Percentiles rank a stretch among this genome's conserved stretches.
phyloP scores from a whole-genome alignment of 1,139 yeast genomes.

The Protomyces inundatus region DNA sequence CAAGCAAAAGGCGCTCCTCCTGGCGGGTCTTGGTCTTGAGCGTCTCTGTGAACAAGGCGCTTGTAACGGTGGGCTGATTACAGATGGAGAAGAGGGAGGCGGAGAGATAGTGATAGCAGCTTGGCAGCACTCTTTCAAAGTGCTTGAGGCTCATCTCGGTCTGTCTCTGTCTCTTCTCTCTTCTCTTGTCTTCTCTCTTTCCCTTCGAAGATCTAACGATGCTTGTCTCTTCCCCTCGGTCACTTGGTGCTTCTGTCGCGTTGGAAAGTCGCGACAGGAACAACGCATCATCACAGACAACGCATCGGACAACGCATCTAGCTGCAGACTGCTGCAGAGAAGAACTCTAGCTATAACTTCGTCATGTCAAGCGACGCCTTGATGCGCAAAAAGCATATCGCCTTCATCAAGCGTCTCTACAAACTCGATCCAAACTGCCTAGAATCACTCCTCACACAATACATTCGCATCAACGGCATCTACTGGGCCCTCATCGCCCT shows the following conservation, averaged over 20 bases:
- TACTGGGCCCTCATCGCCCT: conserved; percentile 93
- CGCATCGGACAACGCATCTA: no score
- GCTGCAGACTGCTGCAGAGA: no score
- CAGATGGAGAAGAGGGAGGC: conserved; percentile 16
- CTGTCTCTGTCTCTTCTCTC: neutral
- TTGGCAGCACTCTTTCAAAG: conserved; percentile 3
- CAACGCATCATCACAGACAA: no score
- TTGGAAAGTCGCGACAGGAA: no score
- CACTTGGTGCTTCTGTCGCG: no score
- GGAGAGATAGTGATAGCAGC: conserved; percentile 13
- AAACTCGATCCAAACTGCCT: conserved; percentile 45
- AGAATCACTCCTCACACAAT: conserved; percentile 88
- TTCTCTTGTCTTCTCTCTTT: no score
- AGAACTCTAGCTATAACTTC: neutral
- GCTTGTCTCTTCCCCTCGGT: no score
- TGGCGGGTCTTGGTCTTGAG: neutral
- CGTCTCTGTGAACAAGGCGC: neutral
- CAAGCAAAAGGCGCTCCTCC: neutral
- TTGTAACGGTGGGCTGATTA: conserved; percentile 7
- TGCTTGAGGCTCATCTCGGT: conserved; percentile 4
- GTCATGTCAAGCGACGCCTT: neutral
- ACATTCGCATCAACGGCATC: conserved; percentile 79
- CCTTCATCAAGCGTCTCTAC: conserved; percentile 7
- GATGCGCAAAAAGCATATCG: conserved; percentile 14
- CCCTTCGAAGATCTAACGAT: no score